A percentile compares a stretch with the other conserved stretches of the same genome.
These are phyloP conservation scores for Pichia deserticola DNA, from an alignment of 805 yeast species.

Conservation along the genomic window DNA sequence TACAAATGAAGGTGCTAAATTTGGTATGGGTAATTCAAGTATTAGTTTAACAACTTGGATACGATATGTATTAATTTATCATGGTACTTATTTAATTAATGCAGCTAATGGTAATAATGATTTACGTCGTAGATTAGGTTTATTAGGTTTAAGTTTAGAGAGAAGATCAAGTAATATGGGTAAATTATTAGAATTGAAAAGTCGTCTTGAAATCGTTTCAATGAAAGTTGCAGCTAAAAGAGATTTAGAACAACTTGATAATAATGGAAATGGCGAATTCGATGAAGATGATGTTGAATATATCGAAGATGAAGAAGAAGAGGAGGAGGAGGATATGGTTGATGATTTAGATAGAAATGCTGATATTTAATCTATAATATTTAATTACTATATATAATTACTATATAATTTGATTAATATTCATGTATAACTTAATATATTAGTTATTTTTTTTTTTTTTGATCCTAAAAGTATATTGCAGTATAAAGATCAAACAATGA, in stretches of 20 bases:
- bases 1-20: constrained; percentile 39
- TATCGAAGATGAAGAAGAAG: constrained; percentile 18
- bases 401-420: no score
- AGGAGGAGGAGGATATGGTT: constrained; percentile 20
- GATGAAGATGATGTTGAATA: constrained; percentile 15
- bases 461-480: no score
- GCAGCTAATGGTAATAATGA: constrained; percentile 29
- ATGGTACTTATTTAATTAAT: constrained; percentile 43
- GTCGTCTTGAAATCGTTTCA: constrained; percentile 40
- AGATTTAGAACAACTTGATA: constrained; percentile 46
- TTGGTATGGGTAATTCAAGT: constrained; percentile 24
- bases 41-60: constrained; percentile 35
- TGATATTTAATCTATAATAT: not conserved
- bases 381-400: no score
- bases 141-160: constrained; percentile 40
- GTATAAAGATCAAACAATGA: no score
- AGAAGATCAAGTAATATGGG: constrained; percentile 43
- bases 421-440: no score
- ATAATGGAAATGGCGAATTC: constrained; percentile 13
- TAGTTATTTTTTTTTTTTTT: no score
- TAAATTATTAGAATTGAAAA: constrained; percentile 43
- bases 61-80: constrained; percentile 48
- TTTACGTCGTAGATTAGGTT: constrained; percentile 34
- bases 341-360: constrained; percentile 10
- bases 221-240: constrained; percentile 64